Conservation (phyloP, 2,329 filamentous ascomycete genomes). For the Leptographium procerum region DNA sequence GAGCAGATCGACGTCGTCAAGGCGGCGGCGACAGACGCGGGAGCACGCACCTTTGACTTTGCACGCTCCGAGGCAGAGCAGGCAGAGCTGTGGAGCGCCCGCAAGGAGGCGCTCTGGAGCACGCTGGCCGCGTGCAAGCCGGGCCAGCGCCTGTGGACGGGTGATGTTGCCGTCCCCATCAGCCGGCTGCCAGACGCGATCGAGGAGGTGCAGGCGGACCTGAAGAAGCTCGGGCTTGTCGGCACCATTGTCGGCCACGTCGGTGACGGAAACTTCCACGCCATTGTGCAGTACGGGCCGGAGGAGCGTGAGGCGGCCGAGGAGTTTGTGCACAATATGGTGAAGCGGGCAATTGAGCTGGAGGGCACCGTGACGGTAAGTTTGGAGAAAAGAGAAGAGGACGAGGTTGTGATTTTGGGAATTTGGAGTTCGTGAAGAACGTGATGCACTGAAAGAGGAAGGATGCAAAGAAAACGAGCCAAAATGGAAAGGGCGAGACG, state of each 20-base stretch:
- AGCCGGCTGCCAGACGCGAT: slow-evolving; percentile 63
- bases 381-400: background rate
- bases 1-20: slow-evolving; percentile 65
- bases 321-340: slow-evolving; percentile 68
- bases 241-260: slow-evolving; percentile 64
- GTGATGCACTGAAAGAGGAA: background rate
- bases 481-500: background rate
- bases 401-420: no score
- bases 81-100: slow-evolving; percentile 67
- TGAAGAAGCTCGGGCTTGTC: slow-evolving; percentile 56
- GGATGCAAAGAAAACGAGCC: background rate
- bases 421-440: no score
- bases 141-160: slow-evolving; percentile 71
- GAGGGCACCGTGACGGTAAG: slow-evolving; percentile 69
- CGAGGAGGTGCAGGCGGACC: slow-evolving; percentile 63
- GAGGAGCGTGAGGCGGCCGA: slow-evolving; percentile 56
- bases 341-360: slow-evolving; percentile 72
- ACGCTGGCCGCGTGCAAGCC: slow-evolving; percentile 55
- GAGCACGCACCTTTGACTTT: slow-evolving; percentile 65
- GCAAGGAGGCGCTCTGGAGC: slow-evolving; percentile 77
- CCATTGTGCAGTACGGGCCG: slow-evolving; percentile 51
- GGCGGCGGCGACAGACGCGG: slow-evolving; percentile 46
- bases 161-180: slow-evolving; percentile 76
- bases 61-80: slow-evolving; percentile 57
- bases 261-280: slow-evolving; percentile 58